phyloP scores from a whole-genome alignment of 495 filamentous ascomycete species.

The Lophiostoma macrostomum region DNA sequence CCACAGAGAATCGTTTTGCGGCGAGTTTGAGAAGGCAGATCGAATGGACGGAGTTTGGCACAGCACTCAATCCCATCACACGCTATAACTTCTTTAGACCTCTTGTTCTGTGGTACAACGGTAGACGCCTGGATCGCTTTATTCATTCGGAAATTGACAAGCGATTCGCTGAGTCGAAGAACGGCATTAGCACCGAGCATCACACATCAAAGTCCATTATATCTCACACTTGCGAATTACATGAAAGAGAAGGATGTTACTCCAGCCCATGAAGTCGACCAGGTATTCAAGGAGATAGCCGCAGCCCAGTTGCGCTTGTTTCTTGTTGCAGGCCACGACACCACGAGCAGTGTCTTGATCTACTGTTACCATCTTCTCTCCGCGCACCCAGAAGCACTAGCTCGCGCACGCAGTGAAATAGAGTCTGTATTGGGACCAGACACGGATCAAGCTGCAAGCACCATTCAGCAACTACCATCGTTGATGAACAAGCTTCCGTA shows the following conservation, averaged over 20 bases:
- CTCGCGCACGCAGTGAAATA: slow-evolving; percentile 39
- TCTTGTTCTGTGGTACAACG: slow-evolving; percentile 35
- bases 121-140: slow-evolving; percentile 27
- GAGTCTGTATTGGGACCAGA: slow-evolving; percentile 39
- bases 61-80: slow-evolving; percentile 34
- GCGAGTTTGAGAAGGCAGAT: slow-evolving; percentile 32
- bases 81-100: slow-evolving; percentile 35
- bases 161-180: slow-evolving; percentile 24
- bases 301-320: slow-evolving; percentile 37
- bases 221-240: slow-evolving; percentile 13
- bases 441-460: slow-evolving; percentile 9
- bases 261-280: background rate
- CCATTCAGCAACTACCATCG: slow-evolving; percentile 11
- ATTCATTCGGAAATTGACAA: slow-evolving; percentile 31
- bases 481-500: slow-evolving; percentile 20
- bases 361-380: slow-evolving; percentile 50
- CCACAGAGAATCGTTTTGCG: slow-evolving; percentile 29
- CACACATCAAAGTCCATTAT: slow-evolving; percentile 15
- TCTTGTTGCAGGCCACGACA: slow-evolving; percentile 52
- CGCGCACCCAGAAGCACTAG: slow-evolving; percentile 42
- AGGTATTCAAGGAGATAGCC: slow-evolving; percentile 11
- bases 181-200: background rate
- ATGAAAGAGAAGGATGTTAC: background rate
- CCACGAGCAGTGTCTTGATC: slow-evolving; percentile 44
- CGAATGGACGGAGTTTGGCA: slow-evolving; percentile 33